Percentiles rank a stretch among this genome's conserved stretches.
Evolutionary conservation across 768 basidiomycete species (phyloP).

Genomic region (Roridomyces roridus): DNA sequence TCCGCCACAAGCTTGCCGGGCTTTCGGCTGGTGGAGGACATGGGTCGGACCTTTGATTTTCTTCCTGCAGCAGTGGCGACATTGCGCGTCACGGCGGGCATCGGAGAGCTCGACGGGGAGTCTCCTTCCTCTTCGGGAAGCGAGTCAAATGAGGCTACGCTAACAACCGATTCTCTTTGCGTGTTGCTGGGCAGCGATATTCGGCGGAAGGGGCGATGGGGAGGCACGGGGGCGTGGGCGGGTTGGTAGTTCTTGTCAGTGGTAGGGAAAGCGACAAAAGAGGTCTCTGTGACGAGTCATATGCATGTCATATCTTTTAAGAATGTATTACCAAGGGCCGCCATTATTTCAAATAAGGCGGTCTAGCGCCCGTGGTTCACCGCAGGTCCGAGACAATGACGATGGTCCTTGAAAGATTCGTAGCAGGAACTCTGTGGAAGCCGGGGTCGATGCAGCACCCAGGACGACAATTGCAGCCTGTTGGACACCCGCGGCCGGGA

Average conservation of each 20-base stretch:
- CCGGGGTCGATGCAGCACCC: too few relatives aligned
- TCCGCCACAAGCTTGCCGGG: constrained; percentile 52
- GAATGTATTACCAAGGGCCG: constrained; percentile 19
- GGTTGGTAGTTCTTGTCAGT: constrained; percentile 30
- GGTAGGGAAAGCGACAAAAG: constrained; percentile 26
- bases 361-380: not conserved
- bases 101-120: constrained; percentile 27
- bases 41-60: constrained; percentile 38
- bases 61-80: constrained; percentile 28
- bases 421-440: too few relatives aligned
- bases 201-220: constrained; percentile 66
- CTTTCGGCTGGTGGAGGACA: constrained; percentile 45
- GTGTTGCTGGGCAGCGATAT: constrained; percentile 64
- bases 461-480: too few relatives aligned
- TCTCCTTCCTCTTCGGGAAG: constrained; percentile 60
- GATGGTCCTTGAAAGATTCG: not conserved
- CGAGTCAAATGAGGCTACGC: constrained; percentile 78
- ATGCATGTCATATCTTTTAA: constrained; percentile 12
- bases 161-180: constrained; percentile 67
- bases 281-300: constrained; percentile 17
- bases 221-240: constrained; percentile 44
- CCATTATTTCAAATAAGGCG: constrained; percentile 19
- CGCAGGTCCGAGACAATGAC: not conserved
- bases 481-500: too few relatives aligned
- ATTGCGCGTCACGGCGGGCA: constrained; percentile 40